Percentiles rank a stretch among this genome's conserved stretches.
These are phyloP conservation scores for Elsinoe australis DNA, from an alignment of 2,329 filamentous ascomycete genomes.

Conservation along the genomic window DNA sequence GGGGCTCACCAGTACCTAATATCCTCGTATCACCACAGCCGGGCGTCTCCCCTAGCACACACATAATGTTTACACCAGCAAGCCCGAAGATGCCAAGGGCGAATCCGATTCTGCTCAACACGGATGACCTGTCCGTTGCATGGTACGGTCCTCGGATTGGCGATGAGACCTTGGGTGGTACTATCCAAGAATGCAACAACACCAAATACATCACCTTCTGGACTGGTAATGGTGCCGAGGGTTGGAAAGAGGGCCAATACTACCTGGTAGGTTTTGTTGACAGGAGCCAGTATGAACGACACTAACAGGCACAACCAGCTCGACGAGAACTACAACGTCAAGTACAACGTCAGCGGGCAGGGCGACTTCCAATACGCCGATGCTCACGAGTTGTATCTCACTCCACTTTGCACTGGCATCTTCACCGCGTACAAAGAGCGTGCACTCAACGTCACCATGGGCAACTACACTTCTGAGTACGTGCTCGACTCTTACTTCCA, in stretches of 20 bases:
- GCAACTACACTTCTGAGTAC: conserved; percentile 30
- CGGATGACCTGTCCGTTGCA: not conserved
- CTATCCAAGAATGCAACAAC: conserved; percentile 3
- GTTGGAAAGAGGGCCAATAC: conserved; percentile 4
- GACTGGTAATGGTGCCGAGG: conserved; percentile 5
- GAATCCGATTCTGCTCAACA: not conserved
- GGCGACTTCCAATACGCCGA: not conserved
- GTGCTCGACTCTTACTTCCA: conserved; percentile 41
- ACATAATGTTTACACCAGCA: not conserved
- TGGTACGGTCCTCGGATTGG: not conserved
- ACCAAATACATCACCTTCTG: conserved; percentile 13
- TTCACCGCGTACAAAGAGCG: conserved; percentile 38
- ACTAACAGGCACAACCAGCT: not conserved
- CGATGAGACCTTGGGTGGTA: not conserved
- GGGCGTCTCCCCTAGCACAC: not conserved
- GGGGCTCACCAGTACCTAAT: not conserved
- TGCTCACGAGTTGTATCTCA: conserved; percentile 31
- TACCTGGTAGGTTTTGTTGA: not conserved
- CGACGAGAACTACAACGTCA: not conserved
- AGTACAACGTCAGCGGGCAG: not conserved
- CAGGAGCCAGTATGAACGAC: not conserved
- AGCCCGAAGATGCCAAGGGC: not conserved
- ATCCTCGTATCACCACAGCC: not conserved
- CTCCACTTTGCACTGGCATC: conserved; percentile 35
- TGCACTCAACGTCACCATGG: conserved; percentile 28